Conservation (phyloP, 2,329 filamentous ascomycete species). For the Diaporthe sp. region DNA sequence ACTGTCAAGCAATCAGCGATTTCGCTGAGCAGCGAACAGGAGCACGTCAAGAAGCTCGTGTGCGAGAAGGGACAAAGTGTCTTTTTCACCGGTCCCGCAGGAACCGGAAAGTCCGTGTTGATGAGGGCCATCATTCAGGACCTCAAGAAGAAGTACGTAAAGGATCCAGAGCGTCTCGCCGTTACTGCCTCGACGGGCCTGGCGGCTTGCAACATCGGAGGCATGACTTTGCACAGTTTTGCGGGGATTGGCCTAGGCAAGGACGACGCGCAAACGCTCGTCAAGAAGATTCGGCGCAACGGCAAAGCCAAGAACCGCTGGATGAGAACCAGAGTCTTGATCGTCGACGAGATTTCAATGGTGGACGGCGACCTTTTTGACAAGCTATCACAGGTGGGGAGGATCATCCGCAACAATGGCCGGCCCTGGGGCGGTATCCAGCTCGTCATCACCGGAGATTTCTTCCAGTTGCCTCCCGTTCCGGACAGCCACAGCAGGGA, state of each 20-base stretch:
- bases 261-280: conserved; percentile 82
- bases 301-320: conserved; percentile 90
- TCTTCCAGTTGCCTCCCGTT: conserved; percentile 96
- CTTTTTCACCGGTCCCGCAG: conserved; percentile 97
- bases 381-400: conserved; percentile 91
- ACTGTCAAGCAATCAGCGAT: conserved; percentile 66
- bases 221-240: conserved; percentile 96
- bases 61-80: conserved; percentile 86
- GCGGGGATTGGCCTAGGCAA: conserved; percentile 96
- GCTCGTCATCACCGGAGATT: conserved; percentile 94
- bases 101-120: conserved; percentile 96
- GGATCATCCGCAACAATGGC: conserved; percentile 89
- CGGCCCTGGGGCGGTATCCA: conserved; percentile 97
- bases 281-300: conserved; percentile 93
- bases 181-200: conserved; percentile 96
- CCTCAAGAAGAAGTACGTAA: conserved; percentile 80
- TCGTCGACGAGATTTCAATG: conserved; percentile 98
- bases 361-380: conserved; percentile 97
- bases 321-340: conserved; percentile 87
- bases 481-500: conserved; percentile 79
- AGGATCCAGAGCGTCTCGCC: conserved; percentile 87
- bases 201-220: conserved; percentile 96
- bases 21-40: conserved; percentile 88
- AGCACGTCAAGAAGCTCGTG: conserved; percentile 86
- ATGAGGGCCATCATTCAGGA: conserved; percentile 91